These are phyloP conservation scores for Calonectria henricotiae DNA, from an alignment of 2,329 filamentous ascomycete genomes.

Conservation along the genomic window DNA sequence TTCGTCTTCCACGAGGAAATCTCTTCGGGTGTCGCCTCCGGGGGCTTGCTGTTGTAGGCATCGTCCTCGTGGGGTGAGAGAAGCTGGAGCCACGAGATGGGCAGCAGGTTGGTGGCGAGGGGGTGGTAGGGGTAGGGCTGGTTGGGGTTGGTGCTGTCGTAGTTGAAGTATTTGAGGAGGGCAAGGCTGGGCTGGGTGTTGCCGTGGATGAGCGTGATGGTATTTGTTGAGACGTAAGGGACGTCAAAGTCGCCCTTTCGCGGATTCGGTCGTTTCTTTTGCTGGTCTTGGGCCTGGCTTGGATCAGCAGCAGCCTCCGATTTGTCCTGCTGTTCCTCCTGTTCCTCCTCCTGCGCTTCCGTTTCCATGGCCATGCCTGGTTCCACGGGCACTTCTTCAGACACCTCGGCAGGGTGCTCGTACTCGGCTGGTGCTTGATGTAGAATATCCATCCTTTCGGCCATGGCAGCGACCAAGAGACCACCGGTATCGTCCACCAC, in stretches of 20 bases:
- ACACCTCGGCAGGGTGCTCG: conserved; percentile 30
- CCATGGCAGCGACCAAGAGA: conserved; percentile 85
- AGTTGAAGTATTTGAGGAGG: conserved; percentile 91
- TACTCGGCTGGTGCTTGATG: conserved; percentile 63
- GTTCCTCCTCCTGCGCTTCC: conserved; percentile 33
- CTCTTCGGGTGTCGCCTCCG: conserved; percentile 71
- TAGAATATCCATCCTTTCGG: conserved; percentile 90
- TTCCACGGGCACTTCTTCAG: conserved; percentile 20
- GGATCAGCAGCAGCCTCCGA: conserved; percentile 32
- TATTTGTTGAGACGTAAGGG: conserved; percentile 80
- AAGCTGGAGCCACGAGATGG: conserved; percentile 93
- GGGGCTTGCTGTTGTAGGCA: conserved; percentile 79
- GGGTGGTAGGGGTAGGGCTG: conserved; percentile 78
- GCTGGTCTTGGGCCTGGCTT: conserved; percentile 41
- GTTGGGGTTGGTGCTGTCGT: conserved; percentile 78
- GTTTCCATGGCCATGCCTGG: conserved; percentile 10
- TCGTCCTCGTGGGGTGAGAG: conserved; percentile 83
- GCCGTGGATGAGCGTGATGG: conserved; percentile 84
- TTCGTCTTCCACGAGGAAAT: conserved; percentile 84
- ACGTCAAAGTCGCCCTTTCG: conserved; percentile 71
- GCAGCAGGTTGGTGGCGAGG: conserved; percentile 84
- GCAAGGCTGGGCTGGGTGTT: conserved; percentile 91
- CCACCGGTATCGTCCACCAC: conserved; percentile 91
- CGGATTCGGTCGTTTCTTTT: conserved; percentile 50
- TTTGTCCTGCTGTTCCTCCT: conserved; percentile 27